Evolutionary conservation across 306 rosid species (phyloP).

Genomic region (Dalbergia cultrata): DNA sequence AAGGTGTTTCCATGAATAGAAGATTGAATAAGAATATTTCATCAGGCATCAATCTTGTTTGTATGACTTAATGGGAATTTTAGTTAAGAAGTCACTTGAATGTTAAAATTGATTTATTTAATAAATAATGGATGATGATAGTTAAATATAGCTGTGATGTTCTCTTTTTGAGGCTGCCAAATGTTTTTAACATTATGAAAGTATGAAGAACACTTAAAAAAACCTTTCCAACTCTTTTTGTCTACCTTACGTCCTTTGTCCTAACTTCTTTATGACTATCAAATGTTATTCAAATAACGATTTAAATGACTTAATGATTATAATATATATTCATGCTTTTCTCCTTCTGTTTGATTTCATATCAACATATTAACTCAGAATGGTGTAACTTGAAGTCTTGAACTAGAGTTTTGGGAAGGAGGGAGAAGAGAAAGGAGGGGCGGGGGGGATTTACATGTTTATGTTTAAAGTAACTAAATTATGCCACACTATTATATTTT

Average conservation of each 20-base stretch:
- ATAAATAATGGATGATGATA: conserved; percentile 5
- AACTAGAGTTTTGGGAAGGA: too few species aligned
- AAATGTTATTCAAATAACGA: background rate
- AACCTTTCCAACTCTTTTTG: conserved; percentile 1
- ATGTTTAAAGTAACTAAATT: too few species aligned
- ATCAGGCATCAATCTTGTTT: too few species aligned
- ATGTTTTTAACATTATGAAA: background rate
- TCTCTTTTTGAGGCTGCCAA: conserved; percentile 15
- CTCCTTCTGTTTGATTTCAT: background rate
- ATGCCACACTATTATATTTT: too few species aligned
- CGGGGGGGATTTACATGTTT: too few species aligned
- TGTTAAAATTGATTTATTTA: background rate
- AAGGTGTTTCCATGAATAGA: too few species aligned
- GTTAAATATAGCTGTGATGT: background rate
- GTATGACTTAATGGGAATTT: conserved; percentile 1
- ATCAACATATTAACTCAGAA: background rate
- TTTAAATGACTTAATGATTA: background rate
- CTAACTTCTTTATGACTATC: background rate
- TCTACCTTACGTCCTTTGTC: background rate
- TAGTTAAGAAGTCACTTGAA: background rate
- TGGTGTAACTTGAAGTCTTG: too few species aligned
- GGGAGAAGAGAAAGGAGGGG: too few species aligned
- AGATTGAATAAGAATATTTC: too few species aligned
- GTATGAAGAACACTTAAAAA: conserved; percentile 9
- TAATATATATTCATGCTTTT: background rate